Evolutionary conservation across 495 filamentous ascomycete genomes (phyloP).

Genomic region (Viridothelium virens): DNA sequence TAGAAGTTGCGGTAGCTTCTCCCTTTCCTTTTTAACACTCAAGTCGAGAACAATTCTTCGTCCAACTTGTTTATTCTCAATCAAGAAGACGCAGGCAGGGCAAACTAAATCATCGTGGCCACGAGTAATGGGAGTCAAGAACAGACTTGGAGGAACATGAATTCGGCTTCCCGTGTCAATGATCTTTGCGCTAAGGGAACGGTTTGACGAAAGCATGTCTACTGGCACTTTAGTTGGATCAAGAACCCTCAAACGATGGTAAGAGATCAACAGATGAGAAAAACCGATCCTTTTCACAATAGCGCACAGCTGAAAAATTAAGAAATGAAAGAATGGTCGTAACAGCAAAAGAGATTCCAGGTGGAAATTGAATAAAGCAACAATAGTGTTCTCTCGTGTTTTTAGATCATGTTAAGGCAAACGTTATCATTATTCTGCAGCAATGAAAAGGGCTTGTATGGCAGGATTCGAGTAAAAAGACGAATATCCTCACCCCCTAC

Average conservation of each 20-base stretch:
- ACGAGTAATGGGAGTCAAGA: constrained; percentile 4
- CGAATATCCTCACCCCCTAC: background rate
- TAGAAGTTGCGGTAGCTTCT: background rate
- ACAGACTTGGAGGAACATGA: constrained; percentile 18
- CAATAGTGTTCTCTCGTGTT: background rate
- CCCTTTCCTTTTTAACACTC: background rate
- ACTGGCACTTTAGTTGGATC: background rate
- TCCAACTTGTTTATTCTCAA: background rate
- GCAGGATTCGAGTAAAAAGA: background rate
- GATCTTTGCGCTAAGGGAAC: background rate
- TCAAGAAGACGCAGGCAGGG: constrained; percentile 27
- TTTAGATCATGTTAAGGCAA: background rate
- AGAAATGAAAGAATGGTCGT: background rate
- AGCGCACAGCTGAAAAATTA: background rate
- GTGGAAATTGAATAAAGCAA: background rate
- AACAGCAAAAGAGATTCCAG: background rate
- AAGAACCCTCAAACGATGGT: no score
- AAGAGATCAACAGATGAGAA: background rate
- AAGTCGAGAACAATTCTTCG: constrained; percentile 1
- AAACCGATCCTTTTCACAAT: background rate
- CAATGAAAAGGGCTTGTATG: background rate
- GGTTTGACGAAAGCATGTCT: background rate
- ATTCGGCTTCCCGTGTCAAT: constrained; percentile 3
- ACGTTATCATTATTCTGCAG: background rate
- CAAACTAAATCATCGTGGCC: constrained; percentile 32